Evolutionary conservation across 2,329 filamentous ascomycete species (phyloP), one percentile per base, ranked within the genome.

Genomic region (Hortaea sp.): DNA sequence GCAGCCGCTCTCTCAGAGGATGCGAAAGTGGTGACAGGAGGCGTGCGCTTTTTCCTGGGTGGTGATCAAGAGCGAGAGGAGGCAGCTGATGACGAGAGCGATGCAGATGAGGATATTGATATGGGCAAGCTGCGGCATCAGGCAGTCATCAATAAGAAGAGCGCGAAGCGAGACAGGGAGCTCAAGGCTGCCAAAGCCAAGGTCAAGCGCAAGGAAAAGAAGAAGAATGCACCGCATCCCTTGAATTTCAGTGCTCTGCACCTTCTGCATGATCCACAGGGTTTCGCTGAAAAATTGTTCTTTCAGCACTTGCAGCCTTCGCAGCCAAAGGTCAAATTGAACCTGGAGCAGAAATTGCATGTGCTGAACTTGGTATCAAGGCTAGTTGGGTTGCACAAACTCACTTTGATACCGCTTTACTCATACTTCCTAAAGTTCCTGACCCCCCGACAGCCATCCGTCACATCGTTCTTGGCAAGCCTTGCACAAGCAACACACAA

Each of bases 241-340:
- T 77, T 98, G 53, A 98, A 98, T 70, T 98, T 98, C 66, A 95
- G 89, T 0, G 92, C 92, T 0, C 75, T 98, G 37, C 92, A 98
- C 64, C 76, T 98, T 20, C 75, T 98, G 2, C 86, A 95, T 64
- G 89, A 97, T 56, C 89, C 92, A 0, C 92, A 98, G 64, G 86
- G 85, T 0, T 97, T 97, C 60, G 86, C 88, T 3, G 92, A 98
- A 66, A 76, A 78, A 42, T 74, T 98, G 5, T 98, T 95, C 67
- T 79, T 81, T 39, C 95, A 92, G 64, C 92, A 98, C 60, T 71
- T 98, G 38, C 88, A 94, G 57, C 61, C 64, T 4, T 50, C 57
- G 12, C 90, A 84, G 58, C 80, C 82, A 20, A 94, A 88, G 68
- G 81, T 84, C 13, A 92, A 85, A 65, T 73, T 98, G 41, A 81